Evolutionary conservation across 345 rosid genomes (phyloP).

Genomic region (Viola odorata): DNA sequence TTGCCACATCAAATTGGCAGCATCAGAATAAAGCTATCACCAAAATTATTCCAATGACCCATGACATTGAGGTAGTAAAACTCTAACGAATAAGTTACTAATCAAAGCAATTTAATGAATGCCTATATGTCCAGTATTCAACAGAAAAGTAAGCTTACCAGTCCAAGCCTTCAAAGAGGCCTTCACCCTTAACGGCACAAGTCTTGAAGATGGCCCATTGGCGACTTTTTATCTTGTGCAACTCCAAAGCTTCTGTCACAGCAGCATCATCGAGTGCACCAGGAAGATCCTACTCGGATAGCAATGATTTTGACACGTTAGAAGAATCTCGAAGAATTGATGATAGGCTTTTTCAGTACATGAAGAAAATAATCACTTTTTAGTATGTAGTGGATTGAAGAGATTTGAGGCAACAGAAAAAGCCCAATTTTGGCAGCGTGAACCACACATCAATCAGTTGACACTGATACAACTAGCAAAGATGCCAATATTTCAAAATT

Average conservation of each 20-base stretch:
- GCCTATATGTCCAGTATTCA: neutral
- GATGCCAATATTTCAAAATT: neutral
- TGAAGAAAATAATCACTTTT: neutral
- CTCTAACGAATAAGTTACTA: no score
- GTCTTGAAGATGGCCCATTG: slow-evolving; percentile 29
- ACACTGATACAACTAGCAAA: neutral
- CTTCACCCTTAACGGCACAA: slow-evolving; percentile 25
- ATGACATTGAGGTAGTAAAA: neutral
- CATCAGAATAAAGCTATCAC: neutral
- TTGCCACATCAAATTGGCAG: neutral
- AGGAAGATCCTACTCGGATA: slow-evolving; percentile 14
- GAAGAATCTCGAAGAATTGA: neutral
- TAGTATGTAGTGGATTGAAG: neutral
- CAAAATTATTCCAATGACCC: neutral
- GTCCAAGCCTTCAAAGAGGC: slow-evolving; percentile 24
- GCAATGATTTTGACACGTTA: neutral
- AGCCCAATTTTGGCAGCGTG: neutral
- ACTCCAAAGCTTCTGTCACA: slow-evolving; percentile 23
- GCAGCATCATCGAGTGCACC: slow-evolving; percentile 24
- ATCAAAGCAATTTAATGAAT: neutral
- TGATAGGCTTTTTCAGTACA: neutral
- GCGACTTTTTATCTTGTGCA: slow-evolving; percentile 23
- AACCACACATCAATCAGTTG: neutral
- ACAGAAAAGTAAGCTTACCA: slow-evolving; percentile 15
- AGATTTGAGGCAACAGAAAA: neutral